phyloP scores from a whole-genome alignment of 345 rosid species.

The Brassica rapa region DNA sequence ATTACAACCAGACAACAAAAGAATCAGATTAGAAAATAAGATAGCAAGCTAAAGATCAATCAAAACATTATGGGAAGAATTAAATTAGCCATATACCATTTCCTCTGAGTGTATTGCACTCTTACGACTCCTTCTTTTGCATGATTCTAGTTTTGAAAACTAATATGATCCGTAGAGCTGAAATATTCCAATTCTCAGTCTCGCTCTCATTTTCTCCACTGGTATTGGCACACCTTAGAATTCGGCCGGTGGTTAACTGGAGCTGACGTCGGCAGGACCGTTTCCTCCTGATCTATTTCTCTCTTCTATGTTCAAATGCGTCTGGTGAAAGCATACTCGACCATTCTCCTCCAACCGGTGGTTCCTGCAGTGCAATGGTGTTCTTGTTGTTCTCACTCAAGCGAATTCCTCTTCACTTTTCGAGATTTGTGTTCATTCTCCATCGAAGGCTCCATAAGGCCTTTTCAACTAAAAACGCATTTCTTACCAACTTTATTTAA shows the following conservation, averaged over 20 bases:
- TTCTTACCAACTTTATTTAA: not conserved
- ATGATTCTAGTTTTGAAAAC: not conserved
- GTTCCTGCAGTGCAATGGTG: constrained; percentile 57
- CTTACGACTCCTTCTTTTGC: not conserved
- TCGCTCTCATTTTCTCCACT: not conserved
- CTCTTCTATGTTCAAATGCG: constrained; percentile 27
- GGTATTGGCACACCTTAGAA: not conserved
- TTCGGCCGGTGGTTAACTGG: constrained; percentile 24
- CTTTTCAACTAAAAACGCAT: not conserved
- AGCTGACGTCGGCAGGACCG: constrained; percentile 20
- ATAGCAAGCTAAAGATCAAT: not conserved
- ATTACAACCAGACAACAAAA: not conserved
- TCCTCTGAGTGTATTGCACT: not conserved
- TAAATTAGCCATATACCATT: not conserved
- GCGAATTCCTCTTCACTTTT: constrained; percentile 6
- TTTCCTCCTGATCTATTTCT: constrained; percentile 23
- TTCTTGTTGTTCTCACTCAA: constrained; percentile 66
- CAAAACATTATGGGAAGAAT: not conserved
- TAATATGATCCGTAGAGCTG: not conserved
- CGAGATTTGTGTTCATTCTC: no score
- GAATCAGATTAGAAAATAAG: not conserved
- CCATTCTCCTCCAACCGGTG: constrained; percentile 36
- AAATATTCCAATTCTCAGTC: not conserved
- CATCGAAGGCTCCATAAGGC: constrained; percentile 28
- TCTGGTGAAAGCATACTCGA: constrained; percentile 34